Percentiles rank a stretch among this genome's conserved stretches.
phyloP scores from a whole-genome alignment of 2,329 filamentous ascomycete species.

The Colletotrichum spinosum region DNA sequence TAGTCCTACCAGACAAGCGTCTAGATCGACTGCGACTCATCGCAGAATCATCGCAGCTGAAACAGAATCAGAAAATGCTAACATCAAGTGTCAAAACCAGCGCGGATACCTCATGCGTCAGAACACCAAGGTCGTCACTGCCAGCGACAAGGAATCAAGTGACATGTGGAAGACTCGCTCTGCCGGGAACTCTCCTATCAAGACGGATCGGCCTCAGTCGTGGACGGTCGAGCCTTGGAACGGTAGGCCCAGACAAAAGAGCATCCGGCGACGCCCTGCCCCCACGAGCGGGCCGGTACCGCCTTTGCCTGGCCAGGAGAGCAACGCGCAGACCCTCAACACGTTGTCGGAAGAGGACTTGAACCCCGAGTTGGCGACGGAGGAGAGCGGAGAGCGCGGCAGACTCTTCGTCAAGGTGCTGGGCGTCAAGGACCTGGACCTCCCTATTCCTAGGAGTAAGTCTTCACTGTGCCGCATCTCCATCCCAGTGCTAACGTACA shows the following conservation, averaged over 20 bases:
- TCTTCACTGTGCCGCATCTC: slow-evolving; percentile 28
- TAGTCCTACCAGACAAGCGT: slow-evolving; percentile 59
- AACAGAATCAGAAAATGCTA: slow-evolving; percentile 63
- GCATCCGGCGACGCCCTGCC: slow-evolving; percentile 68
- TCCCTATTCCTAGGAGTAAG: slow-evolving; percentile 89
- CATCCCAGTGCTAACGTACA: slow-evolving; percentile 41
- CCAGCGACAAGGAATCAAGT: slow-evolving; percentile 80
- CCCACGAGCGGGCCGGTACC: slow-evolving; percentile 74
- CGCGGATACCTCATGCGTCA: slow-evolving; percentile 99
- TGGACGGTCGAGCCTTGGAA: slow-evolving; percentile 99
- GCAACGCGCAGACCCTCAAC: slow-evolving; percentile 76
- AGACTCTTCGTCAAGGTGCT: slow-evolving; percentile 98
- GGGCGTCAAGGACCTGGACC: slow-evolving; percentile 93
- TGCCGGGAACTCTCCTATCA: slow-evolving; percentile 75
- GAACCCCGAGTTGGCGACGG: slow-evolving; percentile 66
- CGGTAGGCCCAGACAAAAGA: slow-evolving; percentile 76
- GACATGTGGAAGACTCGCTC: slow-evolving; percentile 67
- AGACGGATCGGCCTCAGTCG: slow-evolving; percentile 85
- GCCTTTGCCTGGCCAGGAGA: slow-evolving; percentile 88
- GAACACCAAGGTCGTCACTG: slow-evolving; percentile 96
- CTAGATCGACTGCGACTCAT: slow-evolving; percentile 41
- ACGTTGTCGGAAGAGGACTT: slow-evolving; percentile 78
- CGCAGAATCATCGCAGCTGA: slow-evolving; percentile 23
- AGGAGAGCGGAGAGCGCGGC: slow-evolving; percentile 88
- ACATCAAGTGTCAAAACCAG: slow-evolving; percentile 75